These are phyloP conservation scores for Stenogyne calaminthoides DNA, from an alignment of 305 asterid genomes.

Conservation along the genomic window DNA sequence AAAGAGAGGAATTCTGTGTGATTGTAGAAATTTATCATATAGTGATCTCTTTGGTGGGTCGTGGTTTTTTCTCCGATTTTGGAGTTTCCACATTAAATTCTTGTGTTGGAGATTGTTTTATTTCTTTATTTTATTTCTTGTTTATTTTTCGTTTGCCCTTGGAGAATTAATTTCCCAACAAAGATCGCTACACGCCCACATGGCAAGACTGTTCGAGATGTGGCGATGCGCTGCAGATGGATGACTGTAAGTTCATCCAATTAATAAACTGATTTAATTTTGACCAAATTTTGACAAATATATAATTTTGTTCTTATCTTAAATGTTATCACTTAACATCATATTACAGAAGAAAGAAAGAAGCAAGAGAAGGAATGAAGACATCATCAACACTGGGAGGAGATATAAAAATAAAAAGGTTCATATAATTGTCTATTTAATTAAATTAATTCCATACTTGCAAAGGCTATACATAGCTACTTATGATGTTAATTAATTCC, in stretches of 20 bases:
- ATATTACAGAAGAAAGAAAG: constrained; percentile 58
- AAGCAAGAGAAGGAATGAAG: constrained; percentile 56
- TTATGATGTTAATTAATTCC: not conserved
- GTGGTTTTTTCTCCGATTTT: too few species aligned
- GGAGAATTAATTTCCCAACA: too few species aligned
- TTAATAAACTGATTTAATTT: not conserved
- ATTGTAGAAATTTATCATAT: too few species aligned
- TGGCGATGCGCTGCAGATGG: constrained; percentile 72
- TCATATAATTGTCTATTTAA: not conserved
- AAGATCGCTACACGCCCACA: constrained; percentile 53
- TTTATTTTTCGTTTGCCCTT: too few species aligned
- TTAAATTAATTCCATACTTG: too few species aligned
- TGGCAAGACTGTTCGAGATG: constrained; percentile 65
- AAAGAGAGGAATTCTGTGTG: too few species aligned
- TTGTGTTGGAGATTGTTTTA: too few species aligned
- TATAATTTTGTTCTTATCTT: not conserved
- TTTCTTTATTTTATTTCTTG: too few species aligned
- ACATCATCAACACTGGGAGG: constrained; percentile 42
- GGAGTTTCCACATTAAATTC: too few species aligned
- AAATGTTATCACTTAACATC: not conserved
- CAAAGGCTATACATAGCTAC: not conserved
- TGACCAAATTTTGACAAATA: too few species aligned
- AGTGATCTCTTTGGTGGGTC: too few species aligned
- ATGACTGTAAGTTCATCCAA: constrained; percentile 43
- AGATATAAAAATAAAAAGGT: constrained; percentile 59